These are phyloP conservation scores for Rhizopogon hawkerae DNA, from an alignment of 1,284 basidiomycete species.

Conservation along the genomic window DNA sequence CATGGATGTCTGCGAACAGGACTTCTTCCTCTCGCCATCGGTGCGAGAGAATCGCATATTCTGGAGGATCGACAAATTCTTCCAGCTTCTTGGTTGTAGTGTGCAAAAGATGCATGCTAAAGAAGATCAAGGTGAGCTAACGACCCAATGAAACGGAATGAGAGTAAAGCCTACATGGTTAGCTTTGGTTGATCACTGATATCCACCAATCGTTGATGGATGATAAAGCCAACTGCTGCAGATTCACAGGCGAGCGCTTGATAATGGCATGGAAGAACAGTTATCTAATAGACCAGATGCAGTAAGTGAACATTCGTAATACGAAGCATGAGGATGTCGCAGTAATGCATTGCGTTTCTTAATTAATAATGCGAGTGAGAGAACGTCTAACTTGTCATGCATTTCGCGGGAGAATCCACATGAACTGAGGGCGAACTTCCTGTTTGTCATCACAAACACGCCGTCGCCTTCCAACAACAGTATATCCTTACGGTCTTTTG, in stretches of 20 bases:
- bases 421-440: not conserved
- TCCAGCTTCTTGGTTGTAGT: conserved; percentile 1
- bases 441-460: not conserved
- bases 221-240: not conserved
- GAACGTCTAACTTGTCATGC: not conserved
- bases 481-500: not conserved
- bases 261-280: not conserved
- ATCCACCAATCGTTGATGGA: not conserved
- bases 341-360: not conserved
- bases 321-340: not conserved
- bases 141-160: not conserved
- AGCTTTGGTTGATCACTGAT: not conserved
- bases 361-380: not conserved
- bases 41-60: conserved; percentile 22
- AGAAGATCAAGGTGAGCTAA: not conserved
- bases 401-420: not conserved
- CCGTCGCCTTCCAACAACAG: not conserved
- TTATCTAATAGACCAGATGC: not conserved
- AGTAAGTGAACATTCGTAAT: not conserved
- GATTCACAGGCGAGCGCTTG: not conserved
- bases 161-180: not conserved
- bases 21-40: conserved; percentile 15
- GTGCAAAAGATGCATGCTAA: conserved; percentile 36
- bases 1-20: conserved; percentile 20
- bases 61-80: conserved; percentile 5